Evolutionary conservation across 352 stramenopile genomes (phyloP).

Genomic region (Globisporangium echinulatum): DNA sequence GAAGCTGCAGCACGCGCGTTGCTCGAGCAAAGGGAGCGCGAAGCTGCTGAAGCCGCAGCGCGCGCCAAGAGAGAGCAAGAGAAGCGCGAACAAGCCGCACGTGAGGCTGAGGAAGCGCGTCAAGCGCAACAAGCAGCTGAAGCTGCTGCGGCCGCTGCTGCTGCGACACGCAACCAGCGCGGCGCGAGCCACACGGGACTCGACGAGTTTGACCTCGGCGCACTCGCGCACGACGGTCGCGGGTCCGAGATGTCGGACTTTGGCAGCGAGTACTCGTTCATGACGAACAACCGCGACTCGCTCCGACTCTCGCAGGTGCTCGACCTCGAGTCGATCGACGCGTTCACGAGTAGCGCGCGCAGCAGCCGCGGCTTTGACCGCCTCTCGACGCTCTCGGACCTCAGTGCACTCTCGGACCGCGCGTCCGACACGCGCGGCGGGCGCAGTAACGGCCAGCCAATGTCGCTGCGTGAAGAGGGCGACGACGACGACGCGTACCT

Average conservation of each 20-base stretch:
- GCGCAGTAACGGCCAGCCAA: slow-evolving; percentile 4
- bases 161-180: slow-evolving; percentile 19
- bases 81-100: slow-evolving; percentile 26
- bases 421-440: slow-evolving; percentile 13
- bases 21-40: slow-evolving; percentile 40
- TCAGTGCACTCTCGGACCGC: slow-evolving; percentile 48
- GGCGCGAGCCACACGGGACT: slow-evolving; percentile 35
- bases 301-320: slow-evolving; percentile 74
- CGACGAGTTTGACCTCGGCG: slow-evolving; percentile 69
- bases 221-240: slow-evolving; percentile 29
- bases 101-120: slow-evolving; percentile 13
- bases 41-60: slow-evolving; percentile 34
- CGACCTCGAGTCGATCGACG: slow-evolving; percentile 57
- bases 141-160: slow-evolving; percentile 21
- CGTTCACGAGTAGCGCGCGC: slow-evolving; percentile 23
- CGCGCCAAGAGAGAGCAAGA: slow-evolving; percentile 42
- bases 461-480: slow-evolving; percentile 10
- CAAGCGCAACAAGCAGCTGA: slow-evolving; percentile 19
- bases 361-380: slow-evolving; percentile 20
- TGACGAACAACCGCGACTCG: slow-evolving; percentile 57
- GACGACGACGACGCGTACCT: slow-evolving; percentile 40
- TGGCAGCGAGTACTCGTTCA: slow-evolving; percentile 51
- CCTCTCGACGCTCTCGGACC: slow-evolving; percentile 44
- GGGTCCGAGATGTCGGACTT: slow-evolving; percentile 66
- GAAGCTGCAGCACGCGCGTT: slow-evolving; percentile 32